phyloP scores from a whole-genome alignment of 2,329 filamentous ascomycete species.

The Calonectria pseudoturangicola region DNA sequence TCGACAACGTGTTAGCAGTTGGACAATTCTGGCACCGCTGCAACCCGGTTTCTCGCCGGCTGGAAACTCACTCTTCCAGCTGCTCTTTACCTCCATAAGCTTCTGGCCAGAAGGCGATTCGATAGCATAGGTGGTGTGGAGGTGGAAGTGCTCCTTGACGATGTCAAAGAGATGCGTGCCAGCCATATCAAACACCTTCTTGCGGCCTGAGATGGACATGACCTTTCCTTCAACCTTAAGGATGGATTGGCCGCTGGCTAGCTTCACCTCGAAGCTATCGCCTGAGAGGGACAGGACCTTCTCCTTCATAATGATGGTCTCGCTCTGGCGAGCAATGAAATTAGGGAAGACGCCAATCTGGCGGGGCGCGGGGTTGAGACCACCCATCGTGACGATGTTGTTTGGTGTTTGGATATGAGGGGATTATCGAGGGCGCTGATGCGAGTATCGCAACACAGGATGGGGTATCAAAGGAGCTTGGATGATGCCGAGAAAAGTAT shows the following conservation, averaged over 20 bases:
- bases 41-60: neutral
- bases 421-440: neutral
- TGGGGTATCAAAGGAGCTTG: neutral
- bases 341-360: constrained; percentile 64
- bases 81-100: constrained; percentile 74
- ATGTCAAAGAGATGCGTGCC: constrained; percentile 76
- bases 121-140: constrained; percentile 71
- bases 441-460: neutral
- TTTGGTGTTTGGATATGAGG: neutral
- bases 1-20: constrained; percentile 7
- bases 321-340: constrained; percentile 61
- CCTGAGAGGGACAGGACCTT: constrained; percentile 77
- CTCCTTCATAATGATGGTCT: constrained; percentile 76
- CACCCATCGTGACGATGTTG: constrained; percentile 13
- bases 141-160: constrained; percentile 68
- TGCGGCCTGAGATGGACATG: constrained; percentile 72
- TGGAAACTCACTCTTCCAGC: constrained; percentile 68
- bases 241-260: constrained; percentile 71
- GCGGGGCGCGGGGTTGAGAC: constrained; percentile 56
- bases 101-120: constrained; percentile 67
- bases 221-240: constrained; percentile 74
- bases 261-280: constrained; percentile 79
- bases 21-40: neutral
- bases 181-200: constrained; percentile 72
- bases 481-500: neutral